Percentiles rank a stretch among this genome's conserved stretches.
phyloP scores from a whole-genome alignment of 2,329 filamentous ascomycete genomes.

The Amylocarpus encephaloides region DNA sequence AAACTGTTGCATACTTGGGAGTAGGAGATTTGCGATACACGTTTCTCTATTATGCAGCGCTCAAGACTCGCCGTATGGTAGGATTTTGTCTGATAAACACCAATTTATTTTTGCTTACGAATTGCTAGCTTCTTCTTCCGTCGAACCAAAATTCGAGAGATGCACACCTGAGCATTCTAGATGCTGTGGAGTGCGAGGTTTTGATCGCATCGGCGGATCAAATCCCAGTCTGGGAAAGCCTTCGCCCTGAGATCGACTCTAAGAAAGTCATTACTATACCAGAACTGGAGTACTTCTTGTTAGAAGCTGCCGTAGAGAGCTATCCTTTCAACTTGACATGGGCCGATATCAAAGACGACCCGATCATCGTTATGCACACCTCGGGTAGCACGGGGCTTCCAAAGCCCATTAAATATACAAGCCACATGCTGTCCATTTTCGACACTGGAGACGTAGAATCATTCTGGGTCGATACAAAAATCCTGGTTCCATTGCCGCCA shows the following conservation, averaged over 20 bases:
- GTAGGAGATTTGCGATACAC: conserved; percentile 1
- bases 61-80: not conserved
- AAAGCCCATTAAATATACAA: conserved; percentile 8
- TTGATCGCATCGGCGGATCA: not conserved
- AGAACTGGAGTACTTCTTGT: not conserved
- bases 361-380: conserved; percentile 10
- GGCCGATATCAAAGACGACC: conserved; percentile 3
- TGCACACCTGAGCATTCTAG: conserved; percentile 2
- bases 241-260: conserved; percentile 1
- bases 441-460: conserved; percentile 3
- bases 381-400: conserved; percentile 7
- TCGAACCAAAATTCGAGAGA: conserved; percentile 1
- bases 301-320: not conserved
- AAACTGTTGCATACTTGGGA: conserved; percentile 3
- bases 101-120: not conserved
- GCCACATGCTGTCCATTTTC: conserved; percentile 8
- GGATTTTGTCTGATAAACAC: not conserved
- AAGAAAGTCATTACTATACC: not conserved
- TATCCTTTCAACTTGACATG: not conserved
- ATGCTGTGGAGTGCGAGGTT: not conserved
- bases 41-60: not conserved
- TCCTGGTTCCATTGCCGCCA: not conserved
- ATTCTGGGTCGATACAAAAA: not conserved
- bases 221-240: not conserved
- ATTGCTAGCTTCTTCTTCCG: conserved; percentile 1